phyloP scores from a whole-genome alignment of 768 basidiomycete species.

The Boletus reticulatus region DNA sequence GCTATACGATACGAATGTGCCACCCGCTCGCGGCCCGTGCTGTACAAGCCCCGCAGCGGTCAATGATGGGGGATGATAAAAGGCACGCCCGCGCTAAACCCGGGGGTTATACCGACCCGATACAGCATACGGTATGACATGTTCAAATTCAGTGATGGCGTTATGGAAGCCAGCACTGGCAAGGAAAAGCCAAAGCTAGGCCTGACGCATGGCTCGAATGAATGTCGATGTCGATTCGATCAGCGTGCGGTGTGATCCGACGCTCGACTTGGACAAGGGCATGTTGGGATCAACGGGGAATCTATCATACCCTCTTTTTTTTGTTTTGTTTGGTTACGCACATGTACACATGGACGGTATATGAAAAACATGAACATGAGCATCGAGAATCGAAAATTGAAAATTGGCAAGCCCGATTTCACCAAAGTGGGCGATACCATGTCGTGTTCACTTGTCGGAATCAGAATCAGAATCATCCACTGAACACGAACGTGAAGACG shows the following conservation, averaged over 20 bases:
- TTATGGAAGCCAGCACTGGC: conserved; percentile 20
- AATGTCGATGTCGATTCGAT: conserved; percentile 17
- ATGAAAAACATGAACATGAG: too few relatives aligned
- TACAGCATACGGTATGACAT: not conserved
- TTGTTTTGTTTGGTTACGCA: too few relatives aligned
- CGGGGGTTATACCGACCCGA: not conserved
- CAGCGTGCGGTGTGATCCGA: conserved; percentile 20
- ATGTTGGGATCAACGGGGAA: conserved; percentile 19
- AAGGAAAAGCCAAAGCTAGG: not conserved
- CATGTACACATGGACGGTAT: too few relatives aligned
- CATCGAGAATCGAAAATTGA: too few relatives aligned
- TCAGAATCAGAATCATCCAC: too few relatives aligned
- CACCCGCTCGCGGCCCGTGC: too few relatives aligned
- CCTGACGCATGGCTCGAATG: not conserved
- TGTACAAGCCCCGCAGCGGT: too few relatives aligned
- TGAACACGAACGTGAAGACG: too few relatives aligned
- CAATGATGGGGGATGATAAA: too few relatives aligned
- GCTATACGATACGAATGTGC: too few relatives aligned
- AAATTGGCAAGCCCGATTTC: too few relatives aligned
- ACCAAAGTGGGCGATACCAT: not conserved
- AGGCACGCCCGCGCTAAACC: not conserved
- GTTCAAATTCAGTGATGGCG: conserved; percentile 24
- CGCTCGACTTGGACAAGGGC: not conserved
- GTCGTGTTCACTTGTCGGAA: too few relatives aligned
- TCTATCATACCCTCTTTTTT: not conserved